Percentiles rank a stretch among this genome's conserved stretches.
Evolutionary conservation across 2,329 filamentous ascomycete species (phyloP).

Genomic region (Periglandula ipomoeae): DNA sequence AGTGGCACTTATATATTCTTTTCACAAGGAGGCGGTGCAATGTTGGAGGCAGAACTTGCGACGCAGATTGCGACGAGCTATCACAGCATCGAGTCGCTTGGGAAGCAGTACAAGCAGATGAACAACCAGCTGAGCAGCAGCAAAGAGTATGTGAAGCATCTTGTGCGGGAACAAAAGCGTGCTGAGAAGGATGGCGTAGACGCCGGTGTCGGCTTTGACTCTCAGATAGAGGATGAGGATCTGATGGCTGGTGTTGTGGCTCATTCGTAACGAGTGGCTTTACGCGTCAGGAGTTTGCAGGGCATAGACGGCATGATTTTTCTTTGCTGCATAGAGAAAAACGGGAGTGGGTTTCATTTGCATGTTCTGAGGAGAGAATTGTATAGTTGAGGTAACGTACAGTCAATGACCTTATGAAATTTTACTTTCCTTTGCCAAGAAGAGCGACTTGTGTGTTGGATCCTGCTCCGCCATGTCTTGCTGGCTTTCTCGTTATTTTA

Average conservation of each 20-base stretch:
- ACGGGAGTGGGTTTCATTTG: background rate
- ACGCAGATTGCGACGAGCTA: constrained; percentile 33
- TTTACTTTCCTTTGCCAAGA: background rate
- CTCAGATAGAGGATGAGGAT: constrained; percentile 49
- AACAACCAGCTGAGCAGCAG: constrained; percentile 46
- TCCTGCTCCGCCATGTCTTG: too few species aligned
- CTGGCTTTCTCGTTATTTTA: too few species aligned
- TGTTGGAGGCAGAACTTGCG: constrained; percentile 44
- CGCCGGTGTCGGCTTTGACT: constrained; percentile 31
- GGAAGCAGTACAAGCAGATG: constrained; percentile 38
- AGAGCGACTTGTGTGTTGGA: background rate
- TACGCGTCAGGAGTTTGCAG: background rate
- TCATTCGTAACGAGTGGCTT: constrained; percentile 8
- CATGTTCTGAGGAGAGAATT: background rate
- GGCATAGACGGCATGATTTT: background rate
- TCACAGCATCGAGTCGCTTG: constrained; percentile 34
- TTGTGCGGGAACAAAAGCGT: constrained; percentile 36
- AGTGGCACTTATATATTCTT: constrained; percentile 43
- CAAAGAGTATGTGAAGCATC: constrained; percentile 44
- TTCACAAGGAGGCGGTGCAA: constrained; percentile 27
- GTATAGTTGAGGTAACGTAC: background rate
- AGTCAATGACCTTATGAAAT: background rate
- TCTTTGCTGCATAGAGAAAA: background rate
- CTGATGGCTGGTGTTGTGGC: constrained; percentile 41
- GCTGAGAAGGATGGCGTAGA: constrained; percentile 33